These are phyloP conservation scores for Hyaloperonospora brassicae DNA, from an alignment of 352 stramenopile genomes.

Conservation along the genomic window DNA sequence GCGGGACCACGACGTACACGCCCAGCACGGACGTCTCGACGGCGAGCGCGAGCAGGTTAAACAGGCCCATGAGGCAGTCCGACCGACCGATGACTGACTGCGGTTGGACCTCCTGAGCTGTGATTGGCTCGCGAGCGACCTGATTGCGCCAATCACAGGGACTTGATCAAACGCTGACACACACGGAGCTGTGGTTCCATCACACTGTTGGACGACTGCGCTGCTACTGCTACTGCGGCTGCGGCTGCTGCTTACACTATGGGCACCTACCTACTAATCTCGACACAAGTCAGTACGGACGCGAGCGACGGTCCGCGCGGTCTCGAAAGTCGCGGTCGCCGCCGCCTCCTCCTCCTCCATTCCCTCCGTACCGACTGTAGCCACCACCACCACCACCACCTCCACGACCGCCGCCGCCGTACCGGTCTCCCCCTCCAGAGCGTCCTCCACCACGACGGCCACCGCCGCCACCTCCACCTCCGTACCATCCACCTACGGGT, in stretches of 20 bases:
- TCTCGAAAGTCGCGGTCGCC: conserved; percentile 42
- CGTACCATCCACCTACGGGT: conserved; percentile 61
- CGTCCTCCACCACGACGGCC: conserved; percentile 34
- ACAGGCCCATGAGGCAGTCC: conserved; percentile 58
- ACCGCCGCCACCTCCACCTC: conserved; percentile 36
- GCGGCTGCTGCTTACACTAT: conserved; percentile 11
- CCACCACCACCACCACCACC: conserved; percentile 28
- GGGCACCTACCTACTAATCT: conserved; percentile 15
- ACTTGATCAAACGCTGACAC: not conserved
- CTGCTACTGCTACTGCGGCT: conserved; percentile 2
- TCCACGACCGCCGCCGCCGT: conserved; percentile 32
- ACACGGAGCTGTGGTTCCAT: no score
- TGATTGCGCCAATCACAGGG: conserved; percentile 17
- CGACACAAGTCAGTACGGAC: conserved; percentile 41
- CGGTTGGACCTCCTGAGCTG: conserved; percentile 13
- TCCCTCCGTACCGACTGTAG: conserved; percentile 24
- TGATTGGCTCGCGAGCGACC: conserved; percentile 15
- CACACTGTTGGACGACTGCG: no score
- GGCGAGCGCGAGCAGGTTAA: conserved; percentile 53
- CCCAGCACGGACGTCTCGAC: conserved; percentile 46
- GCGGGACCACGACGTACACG: conserved; percentile 47
- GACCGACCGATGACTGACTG: conserved; percentile 6
- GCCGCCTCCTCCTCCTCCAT: conserved; percentile 17
- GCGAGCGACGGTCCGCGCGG: conserved; percentile 43
- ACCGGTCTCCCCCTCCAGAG: conserved; percentile 35